These are phyloP conservation scores for Fraxinus excelsior DNA, from an alignment of 257 asterid species.

Conservation along the genomic window DNA sequence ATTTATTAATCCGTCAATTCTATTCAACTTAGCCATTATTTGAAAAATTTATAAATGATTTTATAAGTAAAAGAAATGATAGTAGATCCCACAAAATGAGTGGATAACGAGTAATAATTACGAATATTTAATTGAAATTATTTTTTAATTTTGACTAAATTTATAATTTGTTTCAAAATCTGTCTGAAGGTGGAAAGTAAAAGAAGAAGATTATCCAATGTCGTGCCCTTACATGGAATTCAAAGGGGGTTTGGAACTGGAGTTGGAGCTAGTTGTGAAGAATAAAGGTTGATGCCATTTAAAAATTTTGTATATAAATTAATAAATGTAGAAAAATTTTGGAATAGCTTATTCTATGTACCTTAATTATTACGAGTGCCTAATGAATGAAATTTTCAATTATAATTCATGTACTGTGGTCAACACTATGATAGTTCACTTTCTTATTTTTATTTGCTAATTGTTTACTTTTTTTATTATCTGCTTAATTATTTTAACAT, in stretches of 20 bases:
- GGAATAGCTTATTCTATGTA: neutral
- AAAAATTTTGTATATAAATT: neutral
- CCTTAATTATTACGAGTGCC: neutral
- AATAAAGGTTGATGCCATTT: neutral
- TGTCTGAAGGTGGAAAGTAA: slow-evolving; percentile 56
- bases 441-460: too few relatives aligned
- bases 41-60: too few relatives aligned
- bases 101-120: too few relatives aligned
- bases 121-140: too few relatives aligned
- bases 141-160: too few relatives aligned
- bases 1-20: neutral
- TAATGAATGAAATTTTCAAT: neutral
- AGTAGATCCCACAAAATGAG: too few relatives aligned
- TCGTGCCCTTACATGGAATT: slow-evolving; percentile 68
- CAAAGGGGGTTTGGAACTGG: slow-evolving; percentile 47
- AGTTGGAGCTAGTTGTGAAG: slow-evolving; percentile 37
- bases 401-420: neutral
- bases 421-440: neutral
- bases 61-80: too few relatives aligned
- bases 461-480: neutral
- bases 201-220: slow-evolving; percentile 57
- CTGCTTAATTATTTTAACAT: too few relatives aligned
- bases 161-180: neutral
- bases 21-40: neutral
- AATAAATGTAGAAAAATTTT: neutral